Base-by-base conservation (phyloP, 768 basidiomycete species). In the Russula vinacea region DNA sequence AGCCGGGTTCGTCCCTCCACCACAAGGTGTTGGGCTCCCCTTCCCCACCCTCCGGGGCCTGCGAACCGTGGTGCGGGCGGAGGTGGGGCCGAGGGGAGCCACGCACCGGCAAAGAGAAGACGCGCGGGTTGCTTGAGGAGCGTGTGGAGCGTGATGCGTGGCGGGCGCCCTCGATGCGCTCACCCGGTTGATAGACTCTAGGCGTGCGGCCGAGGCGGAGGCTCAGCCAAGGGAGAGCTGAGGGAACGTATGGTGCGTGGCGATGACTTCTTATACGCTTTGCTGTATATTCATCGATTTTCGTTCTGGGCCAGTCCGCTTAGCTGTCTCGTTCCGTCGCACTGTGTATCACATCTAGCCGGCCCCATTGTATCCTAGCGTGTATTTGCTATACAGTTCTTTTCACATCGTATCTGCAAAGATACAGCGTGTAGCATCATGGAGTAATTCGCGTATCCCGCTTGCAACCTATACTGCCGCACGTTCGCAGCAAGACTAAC, bases 21-120 rank as follows among this genome's bases (percentile, higher is more conserved):
- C 89, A 8, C 83, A 90, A 17, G 90, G 90, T 7, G 89, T 91
- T 14, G 88, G 88, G 4, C 79, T 89, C 58, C 88, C 90, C 52
- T 78, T 13, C 67, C 88, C 49, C 79, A 11, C 68, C 72, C 26
- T 67, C 71, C 7, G 76, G n/a, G 13, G 5, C n/a, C n/a, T 3
- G 32, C 50, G 8, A 74, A 74, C 45, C 67, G 75, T 5, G 67
- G 62, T 6, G 67, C 67, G 5, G 56, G 64, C 16, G 69, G 70
- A 37, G 69, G 70, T 45, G 44, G 44, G 14, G 19, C 35, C 14
- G 35, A 49, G 32, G 49, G 14, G 10, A 37, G 10, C 47, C 22
- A 42, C 7, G 22, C 13, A 37, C 37, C 22, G 29, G 32, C 40
- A 22, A 63, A 22, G 51, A 45, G 22, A 77, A 74, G 70, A 84